A percentile compares a stretch with the other conserved stretches of the same genome.
Conservation (phyloP, 257 asterid genomes). For the Echium plantagineum region DNA sequence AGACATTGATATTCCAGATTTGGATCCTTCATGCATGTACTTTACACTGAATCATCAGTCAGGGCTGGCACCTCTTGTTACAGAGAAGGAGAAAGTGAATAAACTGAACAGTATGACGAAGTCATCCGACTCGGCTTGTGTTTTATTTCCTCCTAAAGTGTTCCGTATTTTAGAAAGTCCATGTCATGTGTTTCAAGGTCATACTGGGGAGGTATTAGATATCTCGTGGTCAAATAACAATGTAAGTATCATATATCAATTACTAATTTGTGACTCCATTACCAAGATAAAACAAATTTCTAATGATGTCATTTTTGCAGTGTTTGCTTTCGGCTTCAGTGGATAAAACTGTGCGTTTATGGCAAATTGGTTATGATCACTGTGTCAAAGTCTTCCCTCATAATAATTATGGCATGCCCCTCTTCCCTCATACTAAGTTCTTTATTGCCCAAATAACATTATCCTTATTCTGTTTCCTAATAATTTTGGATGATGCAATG, state of each 20-base stretch:
- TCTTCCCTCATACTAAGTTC: background rate
- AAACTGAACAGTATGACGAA: slow-evolving; percentile 30
- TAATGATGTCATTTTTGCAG: slow-evolving; percentile 6
- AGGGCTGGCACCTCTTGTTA: slow-evolving; percentile 44
- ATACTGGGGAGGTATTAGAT: slow-evolving; percentile 61
- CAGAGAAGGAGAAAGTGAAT: slow-evolving; percentile 40
- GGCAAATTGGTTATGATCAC: background rate
- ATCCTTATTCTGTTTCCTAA: background rate
- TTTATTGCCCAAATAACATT: background rate
- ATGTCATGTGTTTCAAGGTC: slow-evolving; percentile 62
- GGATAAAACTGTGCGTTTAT: background rate
- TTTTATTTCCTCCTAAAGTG: slow-evolving; percentile 63
- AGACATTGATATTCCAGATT: slow-evolving; percentile 44
- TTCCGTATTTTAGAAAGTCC: slow-evolving; percentile 70
- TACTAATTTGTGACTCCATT: background rate
- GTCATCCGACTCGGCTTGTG: slow-evolving; percentile 69
- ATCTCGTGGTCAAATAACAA: slow-evolving; percentile 73
- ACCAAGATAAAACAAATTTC: background rate
- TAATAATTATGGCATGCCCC: background rate
- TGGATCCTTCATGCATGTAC: slow-evolving; percentile 76
- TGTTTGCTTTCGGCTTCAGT: slow-evolving; percentile 9
- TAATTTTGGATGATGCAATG: background rate
- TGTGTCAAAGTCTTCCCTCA: background rate
- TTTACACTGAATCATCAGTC: slow-evolving; percentile 60
- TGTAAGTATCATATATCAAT: slow-evolving; percentile 30